Base-by-base conservation (phyloP, 1,139 yeast genomes). In the Zygosaccharomyces pseudobailii region DNA sequence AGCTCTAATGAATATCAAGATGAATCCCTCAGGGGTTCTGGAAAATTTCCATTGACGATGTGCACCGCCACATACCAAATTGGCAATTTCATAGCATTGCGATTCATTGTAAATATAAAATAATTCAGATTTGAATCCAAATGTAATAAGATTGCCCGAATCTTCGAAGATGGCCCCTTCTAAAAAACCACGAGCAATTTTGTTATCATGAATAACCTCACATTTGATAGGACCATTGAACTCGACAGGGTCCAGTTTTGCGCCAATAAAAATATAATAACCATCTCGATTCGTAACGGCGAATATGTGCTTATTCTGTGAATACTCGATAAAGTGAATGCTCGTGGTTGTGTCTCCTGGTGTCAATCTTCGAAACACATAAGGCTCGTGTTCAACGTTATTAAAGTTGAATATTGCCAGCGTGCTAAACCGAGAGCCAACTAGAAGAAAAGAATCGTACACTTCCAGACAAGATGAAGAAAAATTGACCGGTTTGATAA, bases 21-120 rank as follows among this genome's bases (percentile, higher is more conserved):
- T 49, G 55, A 74, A 76, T 55, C 66, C 70, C 2, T 51, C 52
- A 8, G 55, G 52, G 23, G 45, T 37, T 6, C 36, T 38, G 9
- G 43, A 38, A 30, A 59, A 45, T 38, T 74, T 72, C 96, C 97
- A 92, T 51, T 80, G 78, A 53, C 97, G 73, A 61, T 90, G 97
- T 2, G 92, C 79, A 1, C 97, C 97, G 21, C 97, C 97, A 65
- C 97, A 92, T n/a, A 75, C 67, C 53, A 82, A 87, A 51, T 79
- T 78, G 47, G 78, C 71, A 4, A 87, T 63, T 61, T 89, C 96
- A 43, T 76, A 73, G 56, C 87, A 90, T 36, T 76, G 72, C 0
- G 90, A 80, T 60, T 88, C 96, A 62, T 90, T 87, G 84, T 90
- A 88, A 21, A 88, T 68, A 58, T 83, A 86, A 62, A 92, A 89